These are phyloP conservation scores for Acarospora socialis DNA, from an alignment of 2,329 filamentous ascomycete species.

Conservation along the genomic window DNA sequence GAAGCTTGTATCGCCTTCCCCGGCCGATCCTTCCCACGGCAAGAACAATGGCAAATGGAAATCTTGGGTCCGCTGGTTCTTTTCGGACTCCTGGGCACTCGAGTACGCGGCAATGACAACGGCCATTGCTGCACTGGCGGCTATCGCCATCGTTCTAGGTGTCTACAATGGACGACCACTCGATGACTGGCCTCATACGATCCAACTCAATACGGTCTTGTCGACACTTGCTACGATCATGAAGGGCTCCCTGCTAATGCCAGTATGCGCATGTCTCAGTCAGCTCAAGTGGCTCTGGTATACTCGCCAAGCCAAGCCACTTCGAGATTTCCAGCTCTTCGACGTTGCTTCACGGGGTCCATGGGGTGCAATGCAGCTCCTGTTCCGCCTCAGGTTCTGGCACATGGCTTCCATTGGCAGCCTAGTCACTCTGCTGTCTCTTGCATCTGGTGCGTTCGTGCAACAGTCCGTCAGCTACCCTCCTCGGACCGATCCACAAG, in stretches of 20 bases:
- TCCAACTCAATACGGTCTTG: constrained; percentile 3
- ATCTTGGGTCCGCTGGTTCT: constrained; percentile 1
- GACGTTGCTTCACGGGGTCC: constrained; percentile 4
- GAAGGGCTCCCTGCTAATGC: constrained; percentile 3
- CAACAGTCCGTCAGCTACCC: constrained; percentile 5
- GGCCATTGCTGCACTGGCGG: background rate
- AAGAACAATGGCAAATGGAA: constrained; percentile 1
- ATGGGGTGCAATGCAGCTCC: constrained; percentile 1
- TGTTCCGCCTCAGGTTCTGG: constrained; percentile 3
- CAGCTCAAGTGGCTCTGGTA: constrained; percentile 6
- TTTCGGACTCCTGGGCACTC: constrained; percentile 3
- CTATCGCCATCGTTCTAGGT: constrained; percentile 1
- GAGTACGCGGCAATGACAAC: constrained; percentile 1
- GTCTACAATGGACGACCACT: constrained; percentile 1
- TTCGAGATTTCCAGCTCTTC: constrained; percentile 2
- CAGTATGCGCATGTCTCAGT: constrained; percentile 3
- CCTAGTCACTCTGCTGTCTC: background rate
- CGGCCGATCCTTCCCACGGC: too few relatives aligned
- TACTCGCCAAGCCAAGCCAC: background rate
- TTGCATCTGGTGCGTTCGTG: constrained; percentile 3
- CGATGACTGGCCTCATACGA: constrained; percentile 1
- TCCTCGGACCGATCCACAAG: background rate
- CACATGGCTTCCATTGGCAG: constrained; percentile 3
- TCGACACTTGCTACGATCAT: constrained; percentile 4
- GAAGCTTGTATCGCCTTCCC: too few relatives aligned